These are phyloP conservation scores for Prunus campanulata DNA, from an alignment of 306 rosid genomes.

Conservation along the genomic window DNA sequence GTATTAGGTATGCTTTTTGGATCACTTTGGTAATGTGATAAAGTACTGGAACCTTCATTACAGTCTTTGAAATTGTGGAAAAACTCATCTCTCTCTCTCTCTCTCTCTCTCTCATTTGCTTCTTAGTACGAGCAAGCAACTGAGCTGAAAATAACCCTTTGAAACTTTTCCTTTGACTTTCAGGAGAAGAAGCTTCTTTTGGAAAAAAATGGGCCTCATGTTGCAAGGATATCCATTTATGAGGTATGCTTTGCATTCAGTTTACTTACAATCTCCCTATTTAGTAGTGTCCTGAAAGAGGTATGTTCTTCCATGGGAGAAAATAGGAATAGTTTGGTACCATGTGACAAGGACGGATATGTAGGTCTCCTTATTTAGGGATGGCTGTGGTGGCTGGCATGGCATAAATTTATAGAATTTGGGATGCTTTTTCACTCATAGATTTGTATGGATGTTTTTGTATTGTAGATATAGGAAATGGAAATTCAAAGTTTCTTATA, in stretches of 20 bases:
- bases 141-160: neutral
- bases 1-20: neutral
- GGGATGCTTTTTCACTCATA: neutral
- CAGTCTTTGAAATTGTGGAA: neutral
- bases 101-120: neutral
- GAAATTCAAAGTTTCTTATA: too few species aligned
- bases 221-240: constrained; percentile 76
- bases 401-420: neutral
- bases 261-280: constrained; percentile 2
- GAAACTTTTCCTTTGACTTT: constrained; percentile 16
- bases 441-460: too few species aligned
- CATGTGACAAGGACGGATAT: neutral
- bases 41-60: neutral
- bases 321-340: neutral
- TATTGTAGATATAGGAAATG: too few species aligned
- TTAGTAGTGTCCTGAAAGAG: constrained; percentile 7
- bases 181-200: constrained; percentile 90
- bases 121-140: neutral
- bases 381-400: neutral
- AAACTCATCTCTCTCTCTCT: neutral
- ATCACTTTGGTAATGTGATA: neutral
- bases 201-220: constrained; percentile 77
- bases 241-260: constrained; percentile 56
- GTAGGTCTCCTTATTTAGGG: too few species aligned
- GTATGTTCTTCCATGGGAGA: neutral